Evolutionary conservation across 2,329 filamentous ascomycete genomes (phyloP), one percentile per base, ranked within the genome.

Genomic region (Xylariaceae sp.): DNA sequence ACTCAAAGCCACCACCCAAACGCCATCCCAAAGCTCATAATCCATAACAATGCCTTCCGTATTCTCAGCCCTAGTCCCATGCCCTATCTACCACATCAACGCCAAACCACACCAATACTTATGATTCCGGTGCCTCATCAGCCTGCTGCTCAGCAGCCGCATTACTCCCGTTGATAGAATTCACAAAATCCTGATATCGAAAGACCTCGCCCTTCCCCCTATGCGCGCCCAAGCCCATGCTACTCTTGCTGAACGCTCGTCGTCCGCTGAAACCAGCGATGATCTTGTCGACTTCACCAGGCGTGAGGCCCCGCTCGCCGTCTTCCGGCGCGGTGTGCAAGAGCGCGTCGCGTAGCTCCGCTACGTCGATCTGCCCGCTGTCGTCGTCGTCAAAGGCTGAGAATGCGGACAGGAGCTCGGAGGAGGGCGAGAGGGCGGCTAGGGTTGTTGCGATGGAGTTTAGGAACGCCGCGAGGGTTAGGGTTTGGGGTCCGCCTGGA

Each of bases 301-400:
- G 81, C 0, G 81, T 86, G 56, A 95, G 69, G 0, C 78, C 69
- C 36, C 73, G 74, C 66, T 82, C 78, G 15, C 88, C 89, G 0
- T 81, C 76, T 58, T 95, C 90, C 0, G 90, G 89, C 0, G 84
- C 83, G 1, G 90, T 96, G 57, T 90, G 81, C 38, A 96, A 70
- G 40, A 99, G 68, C 0, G 92, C 90, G 59, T 94, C 89, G 41
- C 87, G 83, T 54, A 99, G 71, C 68, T 96, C 90, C 0, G 74
- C 79, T 17, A 95, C 72, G 64, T 97, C 90, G 36, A 97, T 83
- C 68, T 96, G 90, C 3, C 94, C 94, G 61, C 88, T 94, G 66
- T 99, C 94, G 55, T 95, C 90, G 54, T 95, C 89, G 64, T 99
- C 94, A 65, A 97, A 97, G 0, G 94, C 94, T 2, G 90, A 90